Evolutionary conservation across 148 eudicot species (phyloP), one percentile per base, ranked within the genome.

Genomic region (Rhododendron henanense): DNA sequence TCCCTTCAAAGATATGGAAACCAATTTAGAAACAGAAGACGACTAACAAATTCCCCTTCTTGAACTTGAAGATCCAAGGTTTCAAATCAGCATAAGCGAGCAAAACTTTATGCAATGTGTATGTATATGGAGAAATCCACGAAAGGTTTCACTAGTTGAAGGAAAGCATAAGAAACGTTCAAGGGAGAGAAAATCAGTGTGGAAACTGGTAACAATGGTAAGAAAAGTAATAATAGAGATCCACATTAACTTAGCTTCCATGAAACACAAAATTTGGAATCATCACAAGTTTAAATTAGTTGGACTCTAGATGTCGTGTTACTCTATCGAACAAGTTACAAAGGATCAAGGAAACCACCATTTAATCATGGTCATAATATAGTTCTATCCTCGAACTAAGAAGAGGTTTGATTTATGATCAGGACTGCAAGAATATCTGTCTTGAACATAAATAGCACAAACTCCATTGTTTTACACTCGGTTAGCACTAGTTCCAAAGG

Each of bases 1-100:
- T 67, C 98, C 99, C 99, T 96, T 76, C 83, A 87, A 86, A 50
- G 48, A 55, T 57, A 81, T 31, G 83, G 1, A 48, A 28, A 79
- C 71, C 86, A 83, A 23, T 44, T 50, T 35, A 39, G 59, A 44
- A 88, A 53, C 4, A 79, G 79, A 51, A 39, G 39, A 69, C 77
- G 78, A 67, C 19, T 37, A 16, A 67, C 25, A 86, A 86, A 10
- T 48, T 41, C 41, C 28, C 41, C 10, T 44, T 45, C 18, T 55
- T 18, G n/a, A 31, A 18, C 59, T 63, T 23, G 65, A 77, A 83
- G 67, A 81, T 33, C 31, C 57, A 59, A 57, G 75, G 47, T 44
- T 86, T 76, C 33, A 33, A 83, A 61, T 73, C 11, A 59, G 35
- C 75, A 21, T 7, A 63, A 81, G 78, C 18, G 59, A 51, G 39